Evolutionary conservation across 257 asterid species (phyloP), one percentile per base, ranked within the genome.

Genomic region (Fraxinus americana): DNA sequence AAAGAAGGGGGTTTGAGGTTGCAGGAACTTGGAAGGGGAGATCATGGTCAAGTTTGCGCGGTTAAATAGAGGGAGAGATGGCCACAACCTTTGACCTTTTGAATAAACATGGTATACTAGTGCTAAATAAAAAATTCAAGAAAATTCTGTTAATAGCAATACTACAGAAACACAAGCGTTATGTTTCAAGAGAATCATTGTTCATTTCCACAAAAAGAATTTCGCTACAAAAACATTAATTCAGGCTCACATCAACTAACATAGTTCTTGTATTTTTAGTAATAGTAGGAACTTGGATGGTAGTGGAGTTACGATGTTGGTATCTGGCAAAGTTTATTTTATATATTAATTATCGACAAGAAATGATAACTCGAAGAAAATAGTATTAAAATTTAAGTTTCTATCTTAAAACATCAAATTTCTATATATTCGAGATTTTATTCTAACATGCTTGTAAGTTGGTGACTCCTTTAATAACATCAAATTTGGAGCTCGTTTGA

Each of bases 1-100:
- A 48, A 48, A 48, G 71, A 72, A 73, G 59, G 82, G 74, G 27
- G 50, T 29, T 36, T 59, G 32, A 29, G 17, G 11, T 67, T 34
- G 54, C 13, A 12, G 52, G 34, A 68, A 34, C 10, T 77, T 77
- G 69, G 71, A 72, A 73, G 59, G 82, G 74, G 27, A 39, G 79
- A 36, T 48, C 10, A 74, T 29, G 35, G 73, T 67, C 61, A 57
- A 41, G 77, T 82, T 79, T 77, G 81, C 77, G 85, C 74, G 87
- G 63, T 77, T 77, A 76, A 57, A 80, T 86, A 80, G 85, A 74
- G 83, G 35, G 63, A 12, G 50, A 71, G 72, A 41, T 74, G 75
- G 67, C 80, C 82, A 70, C 84, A 76, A 75, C 77, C 81, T 75
- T 59, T 72, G 52, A 43, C 73, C 14, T 39, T 43, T 25, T 12